Evolutionary conservation across 352 stramenopile species (phyloP).

Genomic region (Phytophthora sp.): DNA sequence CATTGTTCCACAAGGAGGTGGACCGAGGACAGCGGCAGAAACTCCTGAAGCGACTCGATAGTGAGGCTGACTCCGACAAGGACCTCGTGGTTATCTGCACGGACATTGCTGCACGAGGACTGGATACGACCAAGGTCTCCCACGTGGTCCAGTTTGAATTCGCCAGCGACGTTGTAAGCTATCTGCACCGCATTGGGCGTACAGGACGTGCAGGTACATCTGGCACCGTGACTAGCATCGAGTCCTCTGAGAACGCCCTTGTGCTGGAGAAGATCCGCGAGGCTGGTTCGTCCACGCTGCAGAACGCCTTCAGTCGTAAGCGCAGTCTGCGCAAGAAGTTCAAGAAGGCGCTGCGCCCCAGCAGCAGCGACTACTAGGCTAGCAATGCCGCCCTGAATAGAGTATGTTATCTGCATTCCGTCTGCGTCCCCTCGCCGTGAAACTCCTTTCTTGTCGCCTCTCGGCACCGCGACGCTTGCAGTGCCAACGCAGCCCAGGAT

Average conservation of each 20-base stretch:
- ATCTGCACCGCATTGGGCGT: conserved; percentile 80
- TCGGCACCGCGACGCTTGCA: not conserved
- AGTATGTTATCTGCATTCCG: not conserved
- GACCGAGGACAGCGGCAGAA: conserved; percentile 50
- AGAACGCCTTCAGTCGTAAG: conserved; percentile 81
- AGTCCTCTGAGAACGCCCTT: conserved; percentile 61
- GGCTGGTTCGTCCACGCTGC: conserved; percentile 52
- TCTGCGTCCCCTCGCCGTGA: conserved; percentile 14
- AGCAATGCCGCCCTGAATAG: conserved; percentile 21
- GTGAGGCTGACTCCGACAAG: conserved; percentile 27
- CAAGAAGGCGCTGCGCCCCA: conserved; percentile 49
- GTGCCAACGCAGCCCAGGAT: not conserved
- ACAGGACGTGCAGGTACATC: conserved; percentile 62
- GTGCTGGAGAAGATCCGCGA: conserved; percentile 71
- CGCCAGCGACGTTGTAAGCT: conserved; percentile 80
- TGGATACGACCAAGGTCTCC: conserved; percentile 73
- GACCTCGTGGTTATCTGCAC: conserved; percentile 70
- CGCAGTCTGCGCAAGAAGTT: conserved; percentile 85
- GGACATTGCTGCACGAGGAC: conserved; percentile 74
- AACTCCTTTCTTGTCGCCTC: conserved; percentile 27
- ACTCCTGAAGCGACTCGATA: conserved; percentile 50
- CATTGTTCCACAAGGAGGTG: conserved; percentile 73
- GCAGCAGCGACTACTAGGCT: conserved; percentile 20
- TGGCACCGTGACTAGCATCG: conserved; percentile 75
- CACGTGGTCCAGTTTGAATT: conserved; percentile 88